A percentile compares a stretch with the other conserved stretches of the same genome.
Evolutionary conservation across 2,329 filamentous ascomycete genomes (phyloP).

Genomic region (Stagonosporopsis vannaccii): DNA sequence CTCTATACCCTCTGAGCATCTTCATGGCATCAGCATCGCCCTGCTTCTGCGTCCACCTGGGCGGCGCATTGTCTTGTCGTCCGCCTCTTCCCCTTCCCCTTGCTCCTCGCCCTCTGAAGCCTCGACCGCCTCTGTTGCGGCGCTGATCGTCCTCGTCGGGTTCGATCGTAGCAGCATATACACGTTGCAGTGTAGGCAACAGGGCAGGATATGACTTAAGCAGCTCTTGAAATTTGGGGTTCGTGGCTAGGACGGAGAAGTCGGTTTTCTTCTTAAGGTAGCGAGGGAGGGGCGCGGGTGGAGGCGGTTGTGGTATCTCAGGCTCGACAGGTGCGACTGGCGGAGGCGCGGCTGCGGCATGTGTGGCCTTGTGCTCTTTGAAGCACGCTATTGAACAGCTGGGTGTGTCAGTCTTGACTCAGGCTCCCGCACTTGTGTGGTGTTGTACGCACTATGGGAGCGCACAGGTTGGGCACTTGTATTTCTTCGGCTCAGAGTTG

Average conservation of each 20-base stretch:
- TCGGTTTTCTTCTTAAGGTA: constrained; percentile 43
- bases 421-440: not conserved
- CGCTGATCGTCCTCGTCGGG: constrained; percentile 38
- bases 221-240: constrained; percentile 35
- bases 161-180: constrained; percentile 46
- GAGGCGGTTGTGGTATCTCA: constrained; percentile 36
- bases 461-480: constrained; percentile 59
- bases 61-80: constrained; percentile 16
- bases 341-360: constrained; percentile 16
- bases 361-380: constrained; percentile 41
- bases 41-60: constrained; percentile 41
- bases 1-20: constrained; percentile 36
- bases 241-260: constrained; percentile 41
- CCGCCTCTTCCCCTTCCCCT: constrained; percentile 27
- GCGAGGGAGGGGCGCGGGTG: constrained; percentile 38
- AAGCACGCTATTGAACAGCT: constrained; percentile 46
- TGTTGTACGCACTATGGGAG: constrained; percentile 52
- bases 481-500: constrained; percentile 54
- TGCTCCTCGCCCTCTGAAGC: constrained; percentile 18
- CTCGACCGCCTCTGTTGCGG: constrained; percentile 27
- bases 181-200: constrained; percentile 37
- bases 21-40: constrained; percentile 42
- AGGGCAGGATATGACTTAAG: constrained; percentile 37
- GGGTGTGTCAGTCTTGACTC: constrained; percentile 6
- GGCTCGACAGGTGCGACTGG: constrained; percentile 9